A percentile compares a stretch with the other conserved stretches of the same genome.
phyloP scores from a whole-genome alignment of 352 stramenopile species.

The Globisporangium spiculum region DNA sequence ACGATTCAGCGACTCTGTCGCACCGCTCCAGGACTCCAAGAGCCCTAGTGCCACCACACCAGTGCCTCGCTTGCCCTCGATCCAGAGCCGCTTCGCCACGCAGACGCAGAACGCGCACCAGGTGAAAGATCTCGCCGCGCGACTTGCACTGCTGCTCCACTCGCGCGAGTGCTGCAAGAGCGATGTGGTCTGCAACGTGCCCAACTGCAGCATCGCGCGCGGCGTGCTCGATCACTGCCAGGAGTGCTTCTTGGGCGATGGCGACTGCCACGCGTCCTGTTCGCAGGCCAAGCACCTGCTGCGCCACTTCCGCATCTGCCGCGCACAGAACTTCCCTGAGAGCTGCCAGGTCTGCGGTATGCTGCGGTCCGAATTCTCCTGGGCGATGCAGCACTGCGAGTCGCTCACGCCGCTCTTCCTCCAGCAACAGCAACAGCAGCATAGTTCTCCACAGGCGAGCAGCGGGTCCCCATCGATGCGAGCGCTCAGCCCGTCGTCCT shows the following conservation, averaged over 20 bases:
- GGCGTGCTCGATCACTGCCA: conserved; percentile 55
- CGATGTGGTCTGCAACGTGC: conserved; percentile 23
- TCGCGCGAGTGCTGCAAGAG: conserved; percentile 41
- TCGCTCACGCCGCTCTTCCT: conserved; percentile 39
- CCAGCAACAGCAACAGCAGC: neutral
- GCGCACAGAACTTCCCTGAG: conserved; percentile 22
- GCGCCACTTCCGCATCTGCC: conserved; percentile 46
- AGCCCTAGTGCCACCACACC: neutral
- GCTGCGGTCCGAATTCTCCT: conserved; percentile 31
- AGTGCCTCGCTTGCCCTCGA: conserved; percentile 13
- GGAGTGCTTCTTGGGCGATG: conserved; percentile 39
- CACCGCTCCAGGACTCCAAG: neutral
- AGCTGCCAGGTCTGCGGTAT: conserved; percentile 29
- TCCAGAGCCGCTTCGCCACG: conserved; percentile 11
- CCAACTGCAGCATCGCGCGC: conserved; percentile 43
- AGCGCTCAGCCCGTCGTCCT: neutral
- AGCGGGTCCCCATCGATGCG: neutral
- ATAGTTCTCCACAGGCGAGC: neutral
- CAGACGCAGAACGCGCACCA: conserved; percentile 6
- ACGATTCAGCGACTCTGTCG: neutral
- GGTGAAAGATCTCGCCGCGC: conserved; percentile 33
- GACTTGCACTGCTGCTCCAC: conserved; percentile 43
- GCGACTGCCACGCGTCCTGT: conserved; percentile 42
- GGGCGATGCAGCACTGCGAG: conserved; percentile 32
- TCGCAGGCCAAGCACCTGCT: conserved; percentile 44